Base-by-base conservation (phyloP, 2,329 filamentous ascomycete genomes). In the Coleophoma eucalyptorum region DNA sequence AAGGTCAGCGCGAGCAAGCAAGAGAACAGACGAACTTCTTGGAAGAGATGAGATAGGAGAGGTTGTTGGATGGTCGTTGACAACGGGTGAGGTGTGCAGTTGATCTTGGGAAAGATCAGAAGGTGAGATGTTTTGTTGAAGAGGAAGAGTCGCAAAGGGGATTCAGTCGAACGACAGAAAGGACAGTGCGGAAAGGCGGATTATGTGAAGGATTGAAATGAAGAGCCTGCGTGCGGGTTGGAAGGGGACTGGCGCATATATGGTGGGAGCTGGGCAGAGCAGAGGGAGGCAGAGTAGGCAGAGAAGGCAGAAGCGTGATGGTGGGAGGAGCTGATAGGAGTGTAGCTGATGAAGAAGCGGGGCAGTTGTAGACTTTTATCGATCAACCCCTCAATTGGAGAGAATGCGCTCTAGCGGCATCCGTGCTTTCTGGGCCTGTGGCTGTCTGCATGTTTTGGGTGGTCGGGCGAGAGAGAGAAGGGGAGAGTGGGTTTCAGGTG, bases 21-120 rank as follows among this genome's bases (percentile, higher is more conserved):
- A 59, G 58, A 64, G 62, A 64, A 55, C 63, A 61, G 58, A 66
- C 63, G 62, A 66, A 66, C 63, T 66, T 64, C 60, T 64, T 62
- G 55, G 16, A 58, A 56, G 49, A 58, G 49, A 53, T 58, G 59
- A 60, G 53, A 57, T 43, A 48, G 47, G 13, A 42, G 50, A 50
- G 35, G 33, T 38, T 33, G 52, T 44, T 38, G 42, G 48, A 44
- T 21, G 54, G 32, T 49, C 11, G 19, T 44, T 44, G 42, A 43
- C 26, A 21, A 13, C 16, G 26, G 26, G 26, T 8, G 26, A 26
- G 26, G 26, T 26, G 26, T 40, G 16, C n/a, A 20, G 32, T 35
- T 21, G 38, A 43, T 40, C 10, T 20, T 35, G 26, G 10, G 4
- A 5, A 26, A 26, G 26, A 26, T 8, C 26, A 26, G 6, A 26